phyloP scores from a whole-genome alignment of 768 basidiomycete genomes.

The Boletus coccyginus region DNA sequence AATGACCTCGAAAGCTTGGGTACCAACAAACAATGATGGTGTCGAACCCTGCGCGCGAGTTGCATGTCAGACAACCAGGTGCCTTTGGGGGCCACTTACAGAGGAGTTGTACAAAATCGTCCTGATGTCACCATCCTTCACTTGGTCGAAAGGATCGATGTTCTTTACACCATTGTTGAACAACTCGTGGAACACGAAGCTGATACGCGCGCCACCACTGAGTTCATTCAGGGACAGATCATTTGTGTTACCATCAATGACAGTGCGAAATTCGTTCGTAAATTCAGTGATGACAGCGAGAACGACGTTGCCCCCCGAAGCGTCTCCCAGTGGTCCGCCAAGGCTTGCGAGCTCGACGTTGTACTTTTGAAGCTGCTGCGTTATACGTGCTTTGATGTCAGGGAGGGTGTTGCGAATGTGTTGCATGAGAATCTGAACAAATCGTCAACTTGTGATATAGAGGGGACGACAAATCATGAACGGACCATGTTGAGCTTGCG shows the following conservation, averaged over 20 bases:
- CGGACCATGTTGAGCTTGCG: conserved; percentile 90
- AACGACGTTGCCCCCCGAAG: conserved; percentile 86
- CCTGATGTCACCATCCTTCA: conserved; percentile 97
- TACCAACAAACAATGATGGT: conserved; percentile 94
- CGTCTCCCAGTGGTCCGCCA: conserved; percentile 85
- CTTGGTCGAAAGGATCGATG: conserved; percentile 98
- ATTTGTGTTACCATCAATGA: conserved; percentile 96
- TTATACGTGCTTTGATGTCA: conserved; percentile 95
- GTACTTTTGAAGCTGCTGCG: conserved; percentile 87
- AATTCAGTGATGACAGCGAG: conserved; percentile 99
- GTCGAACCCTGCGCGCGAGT: conserved; percentile 72
- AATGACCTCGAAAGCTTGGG: conserved; percentile 96
- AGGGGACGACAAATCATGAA: conserved; percentile 2
- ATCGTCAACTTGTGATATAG: not conserved
- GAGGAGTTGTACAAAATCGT: conserved; percentile 97
- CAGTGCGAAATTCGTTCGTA: conserved; percentile 92
- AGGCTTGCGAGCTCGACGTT: conserved; percentile 78
- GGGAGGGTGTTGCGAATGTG: conserved; percentile 98
- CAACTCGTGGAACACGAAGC: conserved; percentile 97
- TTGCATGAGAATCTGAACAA: conserved; percentile 89
- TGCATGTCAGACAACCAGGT: not conserved
- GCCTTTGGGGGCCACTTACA: conserved; percentile 45
- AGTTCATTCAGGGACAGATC: conserved; percentile 94
- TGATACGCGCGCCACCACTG: conserved; percentile 98
- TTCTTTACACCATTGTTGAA: conserved; percentile 95